Percentiles rank a stretch among this genome's conserved stretches.
Evolutionary conservation across 768 basidiomycete species (phyloP).

Genomic region (Tylopilus sp.): DNA sequence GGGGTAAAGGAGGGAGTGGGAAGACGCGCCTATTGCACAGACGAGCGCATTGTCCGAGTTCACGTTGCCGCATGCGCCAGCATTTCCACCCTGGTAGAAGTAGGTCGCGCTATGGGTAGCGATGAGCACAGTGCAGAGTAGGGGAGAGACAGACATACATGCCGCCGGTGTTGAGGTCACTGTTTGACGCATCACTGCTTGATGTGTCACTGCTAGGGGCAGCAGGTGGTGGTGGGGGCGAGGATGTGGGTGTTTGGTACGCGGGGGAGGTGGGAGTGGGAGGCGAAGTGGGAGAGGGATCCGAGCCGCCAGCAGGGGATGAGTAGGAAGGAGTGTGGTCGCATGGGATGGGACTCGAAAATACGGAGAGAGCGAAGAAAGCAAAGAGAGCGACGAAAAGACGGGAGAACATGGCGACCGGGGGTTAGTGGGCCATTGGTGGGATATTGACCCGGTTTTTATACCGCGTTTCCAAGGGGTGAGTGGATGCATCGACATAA

Average conservation of each 20-base stretch:
- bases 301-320: neutral
- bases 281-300: neutral
- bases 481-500: no score
- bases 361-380: conserved; percentile 46
- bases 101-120: conserved; percentile 49
- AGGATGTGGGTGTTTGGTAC: neutral
- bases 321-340: conserved; percentile 13
- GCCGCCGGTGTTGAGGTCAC: conserved; percentile 33
- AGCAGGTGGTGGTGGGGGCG: neutral
- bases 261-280: no score
- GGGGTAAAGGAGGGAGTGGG: neutral
- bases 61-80: conserved; percentile 75
- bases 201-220: no score
- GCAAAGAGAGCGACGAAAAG: conserved; percentile 50
- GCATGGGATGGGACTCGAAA: neutral
- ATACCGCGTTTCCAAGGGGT: no score
- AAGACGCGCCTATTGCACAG: conserved; percentile 57
- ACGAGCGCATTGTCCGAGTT: conserved; percentile 56
- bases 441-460: no score
- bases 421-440: neutral
- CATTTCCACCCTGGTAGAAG: conserved; percentile 66
- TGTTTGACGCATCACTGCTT: conserved; percentile 25
- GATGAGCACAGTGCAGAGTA: neutral
- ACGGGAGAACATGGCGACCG: conserved; percentile 32
- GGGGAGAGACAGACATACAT: conserved; percentile 33